Evolutionary conservation across 495 filamentous ascomycete genomes (phyloP), one percentile per base, ranked within the genome.

Genomic region (Penicillium paradoxum): DNA sequence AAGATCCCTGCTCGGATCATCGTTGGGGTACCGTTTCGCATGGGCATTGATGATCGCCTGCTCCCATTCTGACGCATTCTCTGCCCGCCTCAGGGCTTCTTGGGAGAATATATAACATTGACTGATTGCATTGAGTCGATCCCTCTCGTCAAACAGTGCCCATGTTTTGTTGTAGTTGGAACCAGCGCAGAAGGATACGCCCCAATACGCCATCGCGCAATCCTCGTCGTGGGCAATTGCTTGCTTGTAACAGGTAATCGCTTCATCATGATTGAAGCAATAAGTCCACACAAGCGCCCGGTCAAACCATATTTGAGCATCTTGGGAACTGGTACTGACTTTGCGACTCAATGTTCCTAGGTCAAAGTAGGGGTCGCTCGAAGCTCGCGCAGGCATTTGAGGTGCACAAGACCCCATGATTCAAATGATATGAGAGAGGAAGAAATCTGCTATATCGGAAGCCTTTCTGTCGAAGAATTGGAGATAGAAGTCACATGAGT

Each of bases 141-240:
- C 81, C 6, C 63, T 54, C 6, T 67, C 59, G 43, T 83, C 83
- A 48, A 85, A 84, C 10, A 73, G 57, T 2, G 74, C 72, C 83
- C 82, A 87, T 0, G 82, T 78, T 63, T 85, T 85, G 63, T 87
- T 86, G 66, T 87, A 87, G 52, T 87, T 85, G 13, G 83, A 81
- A 2, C 83, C 83, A 0, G 83, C 58, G n/a, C 76, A 65, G 55
- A 78, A 87, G 0, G 83, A 82, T 5, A 82, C 55, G 0, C 83
- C 83, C 83, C 83, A 87, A 38, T 81, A 77, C 15, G 82, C 82
- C 61, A 85, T 77, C 14, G 75, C 73, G 56, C 79, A 83, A 6
- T 62, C 51, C 1, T 65, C 56, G 50, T 86, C 83, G 34, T 64
- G 37, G 2, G 67, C 67, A 38, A 79, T 75, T 19, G 80, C 79